phyloP scores from a whole-genome alignment of 805 yeast genomes.

The Spathaspora arborariae region DNA sequence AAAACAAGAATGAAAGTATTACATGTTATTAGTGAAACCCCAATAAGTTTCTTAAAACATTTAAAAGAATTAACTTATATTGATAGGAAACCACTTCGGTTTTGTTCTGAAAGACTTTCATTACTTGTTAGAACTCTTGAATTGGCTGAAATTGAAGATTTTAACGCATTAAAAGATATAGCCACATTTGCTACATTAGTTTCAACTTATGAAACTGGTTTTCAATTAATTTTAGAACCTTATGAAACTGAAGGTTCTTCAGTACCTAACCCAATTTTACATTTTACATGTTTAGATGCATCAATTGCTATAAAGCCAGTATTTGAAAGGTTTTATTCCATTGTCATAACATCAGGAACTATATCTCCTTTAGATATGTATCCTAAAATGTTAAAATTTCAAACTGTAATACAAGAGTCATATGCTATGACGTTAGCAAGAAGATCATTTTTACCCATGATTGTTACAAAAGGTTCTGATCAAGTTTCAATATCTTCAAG shows the following conservation, averaged over 20 bases:
- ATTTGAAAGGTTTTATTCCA: constrained; percentile 87
- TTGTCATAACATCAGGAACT: constrained; percentile 95
- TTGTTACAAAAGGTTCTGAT: constrained; percentile 96
- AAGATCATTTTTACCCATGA: constrained; percentile 89
- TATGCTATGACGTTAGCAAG: constrained; percentile 94
- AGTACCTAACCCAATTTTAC: constrained; percentile 92
- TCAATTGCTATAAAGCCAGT: constrained; percentile 97
- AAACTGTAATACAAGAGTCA: constrained; percentile 89
- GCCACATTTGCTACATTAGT: constrained; percentile 96
- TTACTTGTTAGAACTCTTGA: constrained; percentile 86
- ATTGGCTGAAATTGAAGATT: constrained; percentile 84
- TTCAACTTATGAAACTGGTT: constrained; percentile 92
- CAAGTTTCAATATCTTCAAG: constrained; percentile 96
- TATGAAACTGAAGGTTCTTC: constrained; percentile 90
- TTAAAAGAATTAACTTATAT: constrained; percentile 89
- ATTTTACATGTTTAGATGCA: constrained; percentile 94
- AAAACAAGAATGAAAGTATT: constrained; percentile 97
- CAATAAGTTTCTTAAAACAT: constrained; percentile 87
- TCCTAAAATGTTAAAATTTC: constrained; percentile 92
- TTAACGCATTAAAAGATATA: constrained; percentile 87
- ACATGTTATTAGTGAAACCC: constrained; percentile 97
- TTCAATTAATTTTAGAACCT: constrained; percentile 88
- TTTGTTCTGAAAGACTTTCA: constrained; percentile 89
- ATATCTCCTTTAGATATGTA: constrained; percentile 98
- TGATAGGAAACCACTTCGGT: constrained; percentile 85